These are phyloP conservation scores for Talaromyces borbonicus DNA, from an alignment of 495 filamentous ascomycete species.

Conservation along the genomic window DNA sequence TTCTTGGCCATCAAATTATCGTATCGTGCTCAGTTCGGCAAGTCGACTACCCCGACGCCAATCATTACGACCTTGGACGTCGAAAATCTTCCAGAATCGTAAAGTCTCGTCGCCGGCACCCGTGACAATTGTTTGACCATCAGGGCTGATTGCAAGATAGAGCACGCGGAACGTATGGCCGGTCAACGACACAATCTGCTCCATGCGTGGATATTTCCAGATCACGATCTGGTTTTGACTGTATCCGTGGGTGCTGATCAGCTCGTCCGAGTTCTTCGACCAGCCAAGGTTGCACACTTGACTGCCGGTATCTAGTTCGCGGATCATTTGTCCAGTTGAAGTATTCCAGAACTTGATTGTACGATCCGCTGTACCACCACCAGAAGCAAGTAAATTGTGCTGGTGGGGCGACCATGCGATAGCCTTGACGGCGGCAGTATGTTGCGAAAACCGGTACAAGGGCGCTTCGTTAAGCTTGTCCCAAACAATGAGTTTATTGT, in stretches of 20 bases:
- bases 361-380: constrained; percentile 90
- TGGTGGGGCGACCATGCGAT: constrained; percentile 99
- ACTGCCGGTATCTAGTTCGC: constrained; percentile 87
- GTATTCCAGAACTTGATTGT: constrained; percentile 98
- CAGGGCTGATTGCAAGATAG: constrained; percentile 94
- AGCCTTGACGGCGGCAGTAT: constrained; percentile 92
- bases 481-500: constrained; percentile 98
- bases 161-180: constrained; percentile 94
- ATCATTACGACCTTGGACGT: constrained; percentile 48
- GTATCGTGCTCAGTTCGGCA: constrained; percentile 61
- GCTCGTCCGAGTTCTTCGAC: constrained; percentile 91
- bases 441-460: constrained; percentile 83
- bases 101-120: constrained; percentile 95
- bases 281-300: constrained; percentile 97
- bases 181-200: constrained; percentile 85
- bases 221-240: constrained; percentile 96
- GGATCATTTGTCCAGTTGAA: constrained; percentile 60
- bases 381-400: constrained; percentile 83
- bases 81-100: constrained; percentile 94
- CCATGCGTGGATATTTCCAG: constrained; percentile 98
- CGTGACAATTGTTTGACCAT: constrained; percentile 87
- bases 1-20: constrained; percentile 37
- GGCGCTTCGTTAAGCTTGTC: constrained; percentile 83
- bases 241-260: constrained; percentile 97
- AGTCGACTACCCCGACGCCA: constrained; percentile 46